Base-by-base conservation (phyloP, 2,329 filamentous ascomycete genomes). In the Immersiporthe knoxdaviesiana region DNA sequence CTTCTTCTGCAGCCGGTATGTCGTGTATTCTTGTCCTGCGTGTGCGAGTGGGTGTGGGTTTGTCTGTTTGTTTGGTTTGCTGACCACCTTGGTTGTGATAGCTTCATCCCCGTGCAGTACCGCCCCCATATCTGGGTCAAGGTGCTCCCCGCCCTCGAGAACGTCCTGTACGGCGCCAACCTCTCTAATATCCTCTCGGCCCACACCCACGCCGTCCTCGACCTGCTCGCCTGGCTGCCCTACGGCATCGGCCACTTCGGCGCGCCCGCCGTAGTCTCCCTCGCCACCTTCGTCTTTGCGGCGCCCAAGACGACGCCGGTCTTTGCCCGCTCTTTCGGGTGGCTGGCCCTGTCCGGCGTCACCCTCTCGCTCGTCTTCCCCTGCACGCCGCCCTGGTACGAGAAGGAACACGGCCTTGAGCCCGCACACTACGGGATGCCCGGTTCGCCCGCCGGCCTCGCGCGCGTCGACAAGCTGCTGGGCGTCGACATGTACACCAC, bases 311-410 rank as follows among this genome's bases (percentile, higher is more conserved):
- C 92, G 0, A 87, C 92, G 0, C 93, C 94, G 12, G 90, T 94
- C 24, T 97, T 94, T 77, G 93, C 93, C 21, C 90, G 91, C 74
- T 89, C 91, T 64, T 97, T 97, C 75, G 95, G 95, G 70, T 97
- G 95, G 85, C 91, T 97, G 88, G 96, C 94, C 81, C 88, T 97
- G 72, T 84, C 90, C 16, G 95, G 94, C 66, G 95, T 97, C 68
- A 88, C 90, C 41, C 94, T 97, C 73, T 94, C 97, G 81, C 85
- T 97, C 66, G 80, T 94, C 72, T 97, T 97, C 81, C 95, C 95
- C 1, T 97, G 95, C 84, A 96, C 94, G 32, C 93, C 95, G 35
- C 95, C 95, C 1, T 98, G 95, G 95, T 98, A 97, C 77, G 95
- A 97, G 84, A 97, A 96, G 79, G 86, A 92, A 76, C 93, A 97